A percentile compares a stretch with the other conserved stretches of the same genome.
phyloP scores from a whole-genome alignment of 1,284 basidiomycete species.

The Cerioporus squamosus region DNA sequence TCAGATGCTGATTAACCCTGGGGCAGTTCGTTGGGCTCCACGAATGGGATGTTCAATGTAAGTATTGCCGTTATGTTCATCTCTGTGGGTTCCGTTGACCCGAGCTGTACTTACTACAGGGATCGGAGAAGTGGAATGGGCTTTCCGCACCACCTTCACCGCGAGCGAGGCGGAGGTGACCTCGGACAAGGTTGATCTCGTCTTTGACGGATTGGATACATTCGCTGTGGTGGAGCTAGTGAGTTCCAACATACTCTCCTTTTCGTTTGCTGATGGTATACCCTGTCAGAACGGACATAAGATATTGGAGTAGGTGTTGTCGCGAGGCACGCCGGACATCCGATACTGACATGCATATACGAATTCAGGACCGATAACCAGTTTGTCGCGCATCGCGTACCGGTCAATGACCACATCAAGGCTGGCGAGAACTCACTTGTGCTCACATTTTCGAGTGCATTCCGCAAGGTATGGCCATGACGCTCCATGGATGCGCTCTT shows the following conservation, averaged over 20 bases:
- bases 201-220: constrained; percentile 90
- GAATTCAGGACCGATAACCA: constrained; percentile 69
- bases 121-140: constrained; percentile 87
- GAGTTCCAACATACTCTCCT: constrained; percentile 30
- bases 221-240: constrained; percentile 76
- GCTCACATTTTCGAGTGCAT: constrained; percentile 77
- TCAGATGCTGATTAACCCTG: constrained; percentile 3
- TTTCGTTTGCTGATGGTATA: not conserved
- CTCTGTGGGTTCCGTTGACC: not conserved
- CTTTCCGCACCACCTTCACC: constrained; percentile 74
- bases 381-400: constrained; percentile 71
- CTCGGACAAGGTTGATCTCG: constrained; percentile 63
- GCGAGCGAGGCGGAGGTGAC: constrained; percentile 53
- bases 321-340: not conserved
- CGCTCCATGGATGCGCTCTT: no score
- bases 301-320: constrained; percentile 58
- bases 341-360: not conserved
- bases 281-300: constrained; percentile 64
- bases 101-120: constrained; percentile 50
- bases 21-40: constrained; percentile 72
- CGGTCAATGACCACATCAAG: constrained; percentile 59
- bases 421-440: constrained; percentile 68
- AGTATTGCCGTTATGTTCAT: constrained; percentile 8
- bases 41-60: constrained; percentile 91
- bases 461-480: constrained; percentile 55